Conservation (phyloP, 2,329 filamentous ascomycete genomes). For the Hymenoscyphus fructigenus region DNA sequence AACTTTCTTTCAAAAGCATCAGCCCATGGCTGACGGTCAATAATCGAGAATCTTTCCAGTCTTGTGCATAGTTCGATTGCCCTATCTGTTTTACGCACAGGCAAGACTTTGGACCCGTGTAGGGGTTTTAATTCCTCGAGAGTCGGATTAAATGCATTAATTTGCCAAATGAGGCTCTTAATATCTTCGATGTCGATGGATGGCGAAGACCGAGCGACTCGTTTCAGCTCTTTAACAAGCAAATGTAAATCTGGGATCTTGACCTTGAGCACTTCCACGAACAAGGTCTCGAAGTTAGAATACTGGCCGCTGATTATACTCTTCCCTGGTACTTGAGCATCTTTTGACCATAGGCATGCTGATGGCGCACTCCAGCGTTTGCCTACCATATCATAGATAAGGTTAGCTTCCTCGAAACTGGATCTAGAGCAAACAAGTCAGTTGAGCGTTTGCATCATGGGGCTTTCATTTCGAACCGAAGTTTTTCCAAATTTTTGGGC, state of each 20-base stretch:
- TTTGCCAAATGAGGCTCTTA: slow-evolving; percentile 20
- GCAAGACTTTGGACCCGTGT: not conserved
- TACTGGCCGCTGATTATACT: slow-evolving; percentile 17
- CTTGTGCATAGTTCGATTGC: not conserved
- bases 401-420: slow-evolving; percentile 15
- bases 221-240: slow-evolving; percentile 18
- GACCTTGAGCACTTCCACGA: slow-evolving; percentile 18
- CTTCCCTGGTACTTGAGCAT: slow-evolving; percentile 16
- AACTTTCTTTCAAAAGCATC: too few species aligned
- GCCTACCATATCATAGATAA: slow-evolving; percentile 14
- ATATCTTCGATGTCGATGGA: slow-evolving; percentile 8
- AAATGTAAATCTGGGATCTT: slow-evolving; percentile 17
- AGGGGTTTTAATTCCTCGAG: slow-evolving; percentile 9
- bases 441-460: slow-evolving; percentile 12
- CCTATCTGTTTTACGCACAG: too few species aligned
- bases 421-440: slow-evolving; percentile 10
- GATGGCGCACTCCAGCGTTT: slow-evolving; percentile 17
- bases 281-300: slow-evolving; percentile 17
- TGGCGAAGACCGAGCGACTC: slow-evolving; percentile 13
- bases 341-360: slow-evolving; percentile 18
- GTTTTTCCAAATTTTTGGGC: slow-evolving; percentile 6
- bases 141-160: slow-evolving; percentile 15
- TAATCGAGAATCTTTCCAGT: too few species aligned
- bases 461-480: slow-evolving; percentile 11
- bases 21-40: too few species aligned